Percentiles rank a stretch among this genome's conserved stretches.
Evolutionary conservation across 345 rosid genomes (phyloP).

Genomic region (Citrus inodora): DNA sequence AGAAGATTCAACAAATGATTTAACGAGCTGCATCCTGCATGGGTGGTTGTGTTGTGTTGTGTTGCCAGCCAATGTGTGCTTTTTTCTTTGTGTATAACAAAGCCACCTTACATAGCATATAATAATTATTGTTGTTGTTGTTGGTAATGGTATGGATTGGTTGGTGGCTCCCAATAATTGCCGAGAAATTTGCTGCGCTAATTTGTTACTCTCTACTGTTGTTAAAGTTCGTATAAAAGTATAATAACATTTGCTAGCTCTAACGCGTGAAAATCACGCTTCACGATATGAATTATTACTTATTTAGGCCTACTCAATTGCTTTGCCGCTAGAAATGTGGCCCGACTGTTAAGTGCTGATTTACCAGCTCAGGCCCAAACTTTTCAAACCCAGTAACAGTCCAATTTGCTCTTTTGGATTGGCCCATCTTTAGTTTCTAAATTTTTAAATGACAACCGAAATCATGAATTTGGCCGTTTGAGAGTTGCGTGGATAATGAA

Average conservation of each 20-base stretch:
- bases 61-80: no score
- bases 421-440: background rate
- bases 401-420: background rate
- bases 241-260: no score
- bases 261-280: background rate
- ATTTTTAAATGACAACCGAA: no score
- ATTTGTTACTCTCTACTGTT: background rate
- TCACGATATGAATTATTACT: background rate
- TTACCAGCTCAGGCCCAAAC: background rate
- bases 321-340: background rate
- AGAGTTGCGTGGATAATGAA: no score
- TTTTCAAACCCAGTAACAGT: background rate
- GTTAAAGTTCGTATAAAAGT: no score
- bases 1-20: background rate
- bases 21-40: no score
- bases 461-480: no score
- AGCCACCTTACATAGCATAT: background rate
- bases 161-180: conserved; percentile 8
- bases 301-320: background rate
- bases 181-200: background rate
- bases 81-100: background rate
- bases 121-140: no score
- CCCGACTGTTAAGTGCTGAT: background rate
- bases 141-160: background rate
- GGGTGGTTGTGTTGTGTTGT: background rate